Conservation (phyloP, 1,284 basidiomycete genomes). For the Ceratobasidium sp. region DNA sequence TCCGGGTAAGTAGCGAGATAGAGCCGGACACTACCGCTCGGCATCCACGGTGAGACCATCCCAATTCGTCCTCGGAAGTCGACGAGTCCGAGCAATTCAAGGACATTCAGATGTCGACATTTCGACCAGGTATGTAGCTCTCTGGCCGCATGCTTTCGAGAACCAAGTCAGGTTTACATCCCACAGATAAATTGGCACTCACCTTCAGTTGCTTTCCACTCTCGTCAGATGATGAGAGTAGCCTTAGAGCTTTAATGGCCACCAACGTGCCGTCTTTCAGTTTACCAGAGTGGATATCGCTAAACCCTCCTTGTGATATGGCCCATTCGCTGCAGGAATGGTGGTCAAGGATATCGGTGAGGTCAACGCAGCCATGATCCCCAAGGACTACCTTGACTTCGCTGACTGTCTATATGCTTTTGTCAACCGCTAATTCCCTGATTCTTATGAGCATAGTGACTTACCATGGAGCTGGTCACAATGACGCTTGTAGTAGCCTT, state of each 20-base stretch:
- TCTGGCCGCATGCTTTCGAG: neutral
- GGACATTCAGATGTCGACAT: constrained; percentile 7
- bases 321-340: neutral
- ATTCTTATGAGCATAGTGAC: too few relatives aligned
- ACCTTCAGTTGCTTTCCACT: constrained; percentile 3
- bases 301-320: neutral
- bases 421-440: too few relatives aligned
- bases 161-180: neutral
- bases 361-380: neutral
- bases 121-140: constrained; percentile 21
- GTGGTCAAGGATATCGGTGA: neutral
- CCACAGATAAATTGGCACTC: neutral
- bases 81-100: constrained; percentile 4
- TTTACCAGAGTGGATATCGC: constrained; percentile 1
- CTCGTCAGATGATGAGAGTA: neutral
- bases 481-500: too few relatives aligned
- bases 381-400: too few relatives aligned
- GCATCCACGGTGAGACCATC: constrained; percentile 14
- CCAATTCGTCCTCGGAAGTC: neutral
- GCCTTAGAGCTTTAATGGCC: neutral
- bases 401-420: too few relatives aligned
- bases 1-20: neutral
- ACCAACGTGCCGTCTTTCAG: neutral
- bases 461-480: too few relatives aligned
- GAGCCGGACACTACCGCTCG: neutral